Evolutionary conservation across 177 flowering plant genomes (phyloP).

Genomic region (Vitis hybrid): DNA sequence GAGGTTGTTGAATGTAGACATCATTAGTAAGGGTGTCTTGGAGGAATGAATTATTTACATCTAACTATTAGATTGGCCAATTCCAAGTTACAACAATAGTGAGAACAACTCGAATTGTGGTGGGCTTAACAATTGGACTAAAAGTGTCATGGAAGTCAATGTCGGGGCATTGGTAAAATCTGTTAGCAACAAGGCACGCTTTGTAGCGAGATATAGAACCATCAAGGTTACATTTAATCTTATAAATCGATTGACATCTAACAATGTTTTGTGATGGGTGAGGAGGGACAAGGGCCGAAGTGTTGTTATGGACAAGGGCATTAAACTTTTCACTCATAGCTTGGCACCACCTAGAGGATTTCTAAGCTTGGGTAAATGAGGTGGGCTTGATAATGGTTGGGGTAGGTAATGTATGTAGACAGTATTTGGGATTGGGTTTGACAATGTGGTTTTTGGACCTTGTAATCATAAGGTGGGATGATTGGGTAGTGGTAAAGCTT

Average conservation of each 20-base stretch:
- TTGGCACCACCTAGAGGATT: too few species aligned
- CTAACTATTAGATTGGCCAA: not conserved
- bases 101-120: not conserved
- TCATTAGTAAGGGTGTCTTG: not conserved
- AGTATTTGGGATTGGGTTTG: too few species aligned
- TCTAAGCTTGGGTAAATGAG: too few species aligned
- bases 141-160: not conserved
- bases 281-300: too few species aligned
- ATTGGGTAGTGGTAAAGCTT: too few species aligned
- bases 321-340: too few species aligned
- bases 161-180: not conserved
- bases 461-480: too few species aligned
- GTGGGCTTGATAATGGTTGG: too few species aligned
- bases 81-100: not conserved
- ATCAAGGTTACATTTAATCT: not conserved
- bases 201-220: not conserved
- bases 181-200: not conserved
- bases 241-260: not conserved
- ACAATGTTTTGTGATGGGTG: not conserved
- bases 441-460: too few species aligned
- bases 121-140: not conserved
- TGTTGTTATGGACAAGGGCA: too few species aligned
- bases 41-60: not conserved
- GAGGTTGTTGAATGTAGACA: not conserved
- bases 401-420: too few species aligned